phyloP scores from a whole-genome alignment of 805 yeast species.

The Danielia oregonensis region DNA sequence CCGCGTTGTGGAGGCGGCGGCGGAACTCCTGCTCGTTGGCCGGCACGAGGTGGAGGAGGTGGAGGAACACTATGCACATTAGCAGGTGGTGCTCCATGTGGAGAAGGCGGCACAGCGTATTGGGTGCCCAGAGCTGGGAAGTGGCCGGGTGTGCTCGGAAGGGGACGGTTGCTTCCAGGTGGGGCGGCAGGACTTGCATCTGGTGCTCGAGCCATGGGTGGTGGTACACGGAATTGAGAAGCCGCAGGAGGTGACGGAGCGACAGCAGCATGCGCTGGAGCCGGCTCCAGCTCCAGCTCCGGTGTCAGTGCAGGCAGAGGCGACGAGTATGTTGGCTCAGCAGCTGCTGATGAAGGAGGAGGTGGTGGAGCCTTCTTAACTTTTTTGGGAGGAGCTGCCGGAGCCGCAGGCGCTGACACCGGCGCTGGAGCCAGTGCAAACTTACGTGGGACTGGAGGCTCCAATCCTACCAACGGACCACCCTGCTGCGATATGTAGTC shows the following conservation, averaged over 20 bases:
- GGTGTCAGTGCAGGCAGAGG: slow-evolving; percentile 9
- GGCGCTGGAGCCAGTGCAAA: no score
- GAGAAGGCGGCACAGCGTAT: slow-evolving; percentile 1
- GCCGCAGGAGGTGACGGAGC: no score
- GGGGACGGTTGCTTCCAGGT: no score
- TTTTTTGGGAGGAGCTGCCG: slow-evolving; percentile 6
- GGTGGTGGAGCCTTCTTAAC: slow-evolving; percentile 16
- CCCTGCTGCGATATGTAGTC: slow-evolving; percentile 71
- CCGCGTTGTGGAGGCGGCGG: slow-evolving; percentile 20
- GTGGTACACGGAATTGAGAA: slow-evolving; percentile 40
- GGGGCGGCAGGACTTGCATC: slow-evolving; percentile 19
- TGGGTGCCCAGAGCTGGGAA: background rate
- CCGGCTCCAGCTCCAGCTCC: slow-evolving; percentile 7
- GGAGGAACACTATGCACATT: slow-evolving; percentile 6
- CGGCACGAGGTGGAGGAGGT: slow-evolving; percentile 19
- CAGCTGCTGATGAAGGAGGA: slow-evolving; percentile 11
- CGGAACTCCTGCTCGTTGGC: slow-evolving; percentile 9
- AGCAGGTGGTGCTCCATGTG: background rate
- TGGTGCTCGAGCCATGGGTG: slow-evolving; percentile 29
- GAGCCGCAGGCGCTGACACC: slow-evolving; percentile 1
- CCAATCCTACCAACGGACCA: slow-evolving; percentile 76
- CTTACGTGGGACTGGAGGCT: slow-evolving; percentile 82
- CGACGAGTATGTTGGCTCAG: slow-evolving; percentile 3
- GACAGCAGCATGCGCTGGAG: slow-evolving; percentile 5
- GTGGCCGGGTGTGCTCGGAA: background rate